A percentile compares a stretch with the other conserved stretches of the same genome.
These are phyloP conservation scores for Clarireedia hainanense DNA, from an alignment of 2,329 filamentous ascomycete species.

Conservation along the genomic window DNA sequence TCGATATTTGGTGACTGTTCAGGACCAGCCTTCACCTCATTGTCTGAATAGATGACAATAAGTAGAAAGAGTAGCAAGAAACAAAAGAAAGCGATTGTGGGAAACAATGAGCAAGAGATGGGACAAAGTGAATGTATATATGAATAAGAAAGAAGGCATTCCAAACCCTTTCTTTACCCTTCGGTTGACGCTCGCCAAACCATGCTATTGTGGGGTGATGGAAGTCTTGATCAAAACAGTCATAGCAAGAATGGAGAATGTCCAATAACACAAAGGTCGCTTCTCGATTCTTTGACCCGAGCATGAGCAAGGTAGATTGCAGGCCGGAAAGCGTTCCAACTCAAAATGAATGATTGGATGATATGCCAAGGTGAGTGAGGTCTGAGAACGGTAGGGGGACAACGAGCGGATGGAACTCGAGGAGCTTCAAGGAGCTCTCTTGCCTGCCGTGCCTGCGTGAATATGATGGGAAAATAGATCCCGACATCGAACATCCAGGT, in stretches of 20 bases:
- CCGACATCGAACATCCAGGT: slow-evolving; percentile 12
- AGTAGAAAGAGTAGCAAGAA: slow-evolving; percentile 16
- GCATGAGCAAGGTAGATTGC: neutral
- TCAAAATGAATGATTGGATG: slow-evolving; percentile 19
- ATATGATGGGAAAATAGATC: slow-evolving; percentile 6
- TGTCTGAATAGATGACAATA: slow-evolving; percentile 14
- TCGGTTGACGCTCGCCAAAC: slow-evolving; percentile 2
- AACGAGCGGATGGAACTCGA: neutral
- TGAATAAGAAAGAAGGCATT: slow-evolving; percentile 11
- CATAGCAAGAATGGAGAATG: slow-evolving; percentile 6
- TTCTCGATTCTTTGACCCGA: neutral
- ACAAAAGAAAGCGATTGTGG: slow-evolving; percentile 10
- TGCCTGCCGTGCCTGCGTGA: slow-evolving; percentile 4
- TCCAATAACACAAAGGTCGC: neutral
- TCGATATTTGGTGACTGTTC: slow-evolving; percentile 14
- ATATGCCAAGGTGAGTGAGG: slow-evolving; percentile 3
- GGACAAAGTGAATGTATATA: slow-evolving; percentile 2
- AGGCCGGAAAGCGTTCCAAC: neutral
- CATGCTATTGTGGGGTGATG: slow-evolving; percentile 17
- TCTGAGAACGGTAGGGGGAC: neutral
- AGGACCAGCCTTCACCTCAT: slow-evolving; percentile 16
- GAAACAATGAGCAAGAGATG: neutral
- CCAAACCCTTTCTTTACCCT: neutral
- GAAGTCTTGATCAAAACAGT: slow-evolving; percentile 5
- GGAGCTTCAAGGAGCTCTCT: slow-evolving; percentile 3